Evolutionary conservation across 306 rosid species (phyloP).

Genomic region (Cucumis cinereus): DNA sequence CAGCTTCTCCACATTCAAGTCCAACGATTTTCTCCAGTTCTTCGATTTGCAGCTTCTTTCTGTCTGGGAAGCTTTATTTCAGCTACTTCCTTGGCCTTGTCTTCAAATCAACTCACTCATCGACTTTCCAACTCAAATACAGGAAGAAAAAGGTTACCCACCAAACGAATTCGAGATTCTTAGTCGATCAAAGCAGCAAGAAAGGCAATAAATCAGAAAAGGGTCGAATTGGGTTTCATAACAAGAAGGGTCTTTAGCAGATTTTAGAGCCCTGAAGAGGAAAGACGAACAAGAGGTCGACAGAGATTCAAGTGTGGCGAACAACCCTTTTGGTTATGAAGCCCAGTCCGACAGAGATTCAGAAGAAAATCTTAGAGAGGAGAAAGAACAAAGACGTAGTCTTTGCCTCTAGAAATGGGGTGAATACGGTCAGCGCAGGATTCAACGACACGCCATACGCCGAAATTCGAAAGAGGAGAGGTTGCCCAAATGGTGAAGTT

Average conservation of each 20-base stretch:
- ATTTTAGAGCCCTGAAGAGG: neutral
- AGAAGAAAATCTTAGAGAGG: neutral
- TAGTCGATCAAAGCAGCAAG: neutral
- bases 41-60: conserved; percentile 70
- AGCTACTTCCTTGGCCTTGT: conserved; percentile 73
- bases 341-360: no score
- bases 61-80: conserved; percentile 78
- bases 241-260: neutral
- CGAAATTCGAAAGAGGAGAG: neutral
- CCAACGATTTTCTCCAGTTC: conserved; percentile 93
- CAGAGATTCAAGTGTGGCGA: neutral
- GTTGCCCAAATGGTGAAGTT: neutral
- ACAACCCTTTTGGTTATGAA: neutral
- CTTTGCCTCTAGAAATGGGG: neutral
- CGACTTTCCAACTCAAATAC: neutral
- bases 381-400: neutral
- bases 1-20: conserved; percentile 91
- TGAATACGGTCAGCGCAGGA: neutral
- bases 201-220: neutral
- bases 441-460: neutral
- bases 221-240: neutral
- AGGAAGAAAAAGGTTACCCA: neutral
- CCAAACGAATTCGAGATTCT: neutral
- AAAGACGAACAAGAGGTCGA: neutral
- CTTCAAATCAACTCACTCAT: conserved; percentile 20